Conservation (phyloP, 345 rosid genomes). For the thale cress (Arabidopsis thaliana) region TAIR10.1 NC_003070.9:4649001-4649500, state of each 20-base stretch:
- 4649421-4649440: too few relatives aligned
- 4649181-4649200: slow-evolving; percentile 40
- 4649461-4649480: too few relatives aligned
- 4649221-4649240: slow-evolving; percentile 62
- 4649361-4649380: too few relatives aligned
- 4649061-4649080: too few relatives aligned
- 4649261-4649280: slow-evolving; percentile 47
- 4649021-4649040: too few relatives aligned
- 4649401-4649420: too few relatives aligned
- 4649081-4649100: too few relatives aligned
- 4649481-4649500: background rate
- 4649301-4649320: background rate
- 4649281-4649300: slow-evolving; percentile 6
- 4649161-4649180: background rate
- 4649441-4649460: too few relatives aligned
- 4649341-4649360: background rate
- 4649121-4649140: background rate
- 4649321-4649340: background rate
- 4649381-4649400: too few relatives aligned
- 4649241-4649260: slow-evolving; percentile 39
- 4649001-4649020: too few relatives aligned
- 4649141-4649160: slow-evolving; percentile 39
- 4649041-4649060: too few relatives aligned
- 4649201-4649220: slow-evolving; percentile 69
- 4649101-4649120: too few relatives aligned